These are phyloP conservation scores for Acmispon strigosus DNA, from an alignment of 306 rosid genomes.

Conservation along the genomic window DNA sequence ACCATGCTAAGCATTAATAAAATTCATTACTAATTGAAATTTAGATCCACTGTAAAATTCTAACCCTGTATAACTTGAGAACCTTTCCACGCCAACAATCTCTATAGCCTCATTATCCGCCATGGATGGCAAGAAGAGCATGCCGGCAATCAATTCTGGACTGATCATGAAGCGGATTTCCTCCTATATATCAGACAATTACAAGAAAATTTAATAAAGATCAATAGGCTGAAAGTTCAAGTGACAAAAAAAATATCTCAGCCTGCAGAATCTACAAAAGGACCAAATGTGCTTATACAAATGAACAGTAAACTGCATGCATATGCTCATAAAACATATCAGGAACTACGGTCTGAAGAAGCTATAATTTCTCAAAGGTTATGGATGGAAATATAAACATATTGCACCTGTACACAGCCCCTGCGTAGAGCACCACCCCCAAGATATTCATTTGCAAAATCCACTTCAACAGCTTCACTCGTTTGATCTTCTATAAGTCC, in stretches of 20 bases:
- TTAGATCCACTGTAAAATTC: slow-evolving; percentile 26
- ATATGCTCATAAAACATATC: not conserved
- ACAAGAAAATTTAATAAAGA: slow-evolving; percentile 8
- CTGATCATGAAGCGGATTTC: slow-evolving; percentile 92
- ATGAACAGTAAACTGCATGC: not conserved
- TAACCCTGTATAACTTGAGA: slow-evolving; percentile 84
- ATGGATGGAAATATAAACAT: not conserved
- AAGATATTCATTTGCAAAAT: slow-evolving; percentile 85
- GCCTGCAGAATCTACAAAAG: slow-evolving; percentile 13
- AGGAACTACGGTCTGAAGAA: not conserved
- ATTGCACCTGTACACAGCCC: slow-evolving; percentile 88
- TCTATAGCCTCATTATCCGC: slow-evolving; percentile 87
- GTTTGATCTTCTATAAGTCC: slow-evolving; percentile 85
- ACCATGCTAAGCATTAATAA: not conserved
- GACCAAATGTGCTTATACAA: not conserved
- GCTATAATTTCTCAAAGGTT: not conserved
- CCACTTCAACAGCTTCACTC: slow-evolving; percentile 73
- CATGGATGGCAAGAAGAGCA: slow-evolving; percentile 91
- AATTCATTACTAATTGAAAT: not conserved
- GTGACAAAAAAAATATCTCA: slow-evolving; percentile 18
- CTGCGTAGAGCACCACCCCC: slow-evolving; percentile 87
- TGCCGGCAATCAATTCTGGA: slow-evolving; percentile 83
- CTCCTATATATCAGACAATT: slow-evolving; percentile 53
- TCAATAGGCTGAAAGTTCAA: not conserved
- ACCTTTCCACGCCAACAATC: slow-evolving; percentile 84